Percentiles rank a stretch among this genome's conserved stretches.
Conservation (phyloP, 176 grass and related monocot species). For the Puya raimondii region DNA sequence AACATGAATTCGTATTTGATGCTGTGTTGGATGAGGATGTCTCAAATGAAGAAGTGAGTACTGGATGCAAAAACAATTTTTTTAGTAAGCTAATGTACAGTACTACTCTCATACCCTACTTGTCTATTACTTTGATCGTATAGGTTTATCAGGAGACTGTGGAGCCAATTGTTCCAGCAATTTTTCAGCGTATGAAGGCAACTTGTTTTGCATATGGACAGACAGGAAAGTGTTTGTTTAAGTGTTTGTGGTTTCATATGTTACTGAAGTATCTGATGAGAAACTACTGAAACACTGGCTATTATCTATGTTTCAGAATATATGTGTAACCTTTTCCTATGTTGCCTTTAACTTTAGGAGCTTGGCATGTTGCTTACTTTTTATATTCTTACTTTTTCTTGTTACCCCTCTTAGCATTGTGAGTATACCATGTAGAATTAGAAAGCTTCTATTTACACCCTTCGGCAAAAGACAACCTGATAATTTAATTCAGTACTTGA, state of each 20-base stretch:
- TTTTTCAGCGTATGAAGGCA: constrained; percentile 93
- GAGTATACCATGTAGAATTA: background rate
- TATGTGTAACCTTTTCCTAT: background rate
- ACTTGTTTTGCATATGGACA: constrained; percentile 99
- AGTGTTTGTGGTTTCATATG: background rate
- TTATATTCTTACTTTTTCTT: background rate
- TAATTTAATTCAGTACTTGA: no score
- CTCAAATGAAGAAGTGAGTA: constrained; percentile 83
- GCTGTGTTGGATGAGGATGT: constrained; percentile 98
- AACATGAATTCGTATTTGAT: constrained; percentile 93
- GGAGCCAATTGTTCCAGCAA: constrained; percentile 89
- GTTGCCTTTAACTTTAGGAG: background rate
- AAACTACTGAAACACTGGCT: background rate
- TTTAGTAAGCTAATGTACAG: background rate
- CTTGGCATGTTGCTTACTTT: background rate
- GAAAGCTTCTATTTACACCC: background rate
- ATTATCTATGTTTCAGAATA: background rate
- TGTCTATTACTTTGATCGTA: constrained; percentile 14
- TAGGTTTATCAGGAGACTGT: constrained; percentile 97
- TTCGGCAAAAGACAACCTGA: no score
- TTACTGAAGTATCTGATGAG: no score
- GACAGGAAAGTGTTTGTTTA: constrained; percentile 49
- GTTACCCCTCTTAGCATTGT: background rate
- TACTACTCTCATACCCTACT: constrained; percentile 7
- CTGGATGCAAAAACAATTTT: background rate